Evolutionary conservation across 371 early-diverging fungal genomes (phyloP).

Genomic region (Rhizomucor pusillus): DNA sequence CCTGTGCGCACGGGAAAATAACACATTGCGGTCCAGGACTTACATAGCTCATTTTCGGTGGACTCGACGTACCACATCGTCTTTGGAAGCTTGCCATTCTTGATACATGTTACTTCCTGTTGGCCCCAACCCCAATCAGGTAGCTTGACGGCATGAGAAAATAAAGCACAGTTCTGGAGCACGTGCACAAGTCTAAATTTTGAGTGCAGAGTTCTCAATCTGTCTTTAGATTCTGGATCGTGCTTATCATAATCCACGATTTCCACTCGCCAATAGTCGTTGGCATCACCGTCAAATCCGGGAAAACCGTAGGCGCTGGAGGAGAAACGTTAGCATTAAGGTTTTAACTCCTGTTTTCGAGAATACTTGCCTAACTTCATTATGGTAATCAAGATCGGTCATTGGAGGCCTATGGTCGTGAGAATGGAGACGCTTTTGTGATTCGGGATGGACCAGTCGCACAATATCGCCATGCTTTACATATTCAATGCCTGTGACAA

Average conservation of each 20-base stretch:
- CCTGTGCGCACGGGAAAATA: too few relatives aligned
- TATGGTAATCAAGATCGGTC: constrained; percentile 87
- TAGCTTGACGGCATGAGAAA: constrained; percentile 79
- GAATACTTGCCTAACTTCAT: constrained; percentile 66
- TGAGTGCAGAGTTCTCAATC: constrained; percentile 66
- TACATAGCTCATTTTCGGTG: constrained; percentile 48
- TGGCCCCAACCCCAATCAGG: constrained; percentile 98
- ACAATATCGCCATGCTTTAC: constrained; percentile 73
- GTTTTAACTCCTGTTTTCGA: constrained; percentile 35
- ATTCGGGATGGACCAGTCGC: constrained; percentile 70
- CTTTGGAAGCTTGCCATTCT: constrained; percentile 61
- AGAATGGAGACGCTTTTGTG: constrained; percentile 65
- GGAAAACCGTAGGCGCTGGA: constrained; percentile 58
- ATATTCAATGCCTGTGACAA: constrained; percentile 39
- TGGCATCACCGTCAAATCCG: constrained; percentile 41
- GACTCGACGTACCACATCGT: constrained; percentile 69
- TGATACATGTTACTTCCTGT: constrained; percentile 89
- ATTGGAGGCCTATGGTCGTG: constrained; percentile 70
- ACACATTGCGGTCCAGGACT: constrained; percentile 14
- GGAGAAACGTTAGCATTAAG: background rate
- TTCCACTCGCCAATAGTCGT: constrained; percentile 79
- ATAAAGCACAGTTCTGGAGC: constrained; percentile 73
- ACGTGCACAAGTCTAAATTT: constrained; percentile 77
- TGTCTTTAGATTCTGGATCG: constrained; percentile 52
- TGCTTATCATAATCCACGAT: constrained; percentile 61